Base-by-base conservation (phyloP, 768 basidiomycete species). In the Leucosporidium creatinivorum region DNA sequence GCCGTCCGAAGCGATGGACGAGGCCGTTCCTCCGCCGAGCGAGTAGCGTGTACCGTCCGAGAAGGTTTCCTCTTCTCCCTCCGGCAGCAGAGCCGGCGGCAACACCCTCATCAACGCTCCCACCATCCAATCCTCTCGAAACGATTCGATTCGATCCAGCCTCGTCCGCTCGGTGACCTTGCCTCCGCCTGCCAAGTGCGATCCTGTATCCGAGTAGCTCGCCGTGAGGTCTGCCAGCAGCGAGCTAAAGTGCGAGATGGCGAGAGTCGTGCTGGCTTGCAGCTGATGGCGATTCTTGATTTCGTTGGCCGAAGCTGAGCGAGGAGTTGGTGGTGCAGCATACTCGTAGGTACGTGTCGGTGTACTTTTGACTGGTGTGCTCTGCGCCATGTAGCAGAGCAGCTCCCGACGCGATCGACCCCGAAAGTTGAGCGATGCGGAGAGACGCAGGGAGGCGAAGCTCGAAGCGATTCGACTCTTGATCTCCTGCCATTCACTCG, bases 171-270 rank as follows among this genome's bases (percentile, higher is more conserved):
- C 63, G 33, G 28, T 48, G 21, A 2, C 2, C 8, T 18, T 59
- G 47, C 25, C 19, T 25, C 8, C 55, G 51, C 6, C 10, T 30
- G 13, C 50, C 28, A 25, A 7, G 8, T 50, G 54, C 50, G 26
- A 23, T 12, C 47, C 26, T 49, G 5, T 28, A 30, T 12, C 55
- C 18, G 36, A 44, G 57, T 39, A 44, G 57, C 36, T n/a, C 7
- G 56, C 23, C 18, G 61, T 71, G 31, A 71, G 52, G 23, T 66
- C 61, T 31, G 66, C 58, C 33, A 71, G 30, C 15, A 68, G 58
- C 17, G 54, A n/a, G 19, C 44, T 18, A 28, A 71, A 39, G 2
- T 25, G 21, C 12, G 61, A 60, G 58, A 71, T 66, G 49, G 50
- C 56, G 66, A 68, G 48, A 0, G 66, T 28, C 17, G 33, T 58